phyloP scores from a whole-genome alignment of 169 alveolate species.

The Plasmodium gallinaceum region DNA sequence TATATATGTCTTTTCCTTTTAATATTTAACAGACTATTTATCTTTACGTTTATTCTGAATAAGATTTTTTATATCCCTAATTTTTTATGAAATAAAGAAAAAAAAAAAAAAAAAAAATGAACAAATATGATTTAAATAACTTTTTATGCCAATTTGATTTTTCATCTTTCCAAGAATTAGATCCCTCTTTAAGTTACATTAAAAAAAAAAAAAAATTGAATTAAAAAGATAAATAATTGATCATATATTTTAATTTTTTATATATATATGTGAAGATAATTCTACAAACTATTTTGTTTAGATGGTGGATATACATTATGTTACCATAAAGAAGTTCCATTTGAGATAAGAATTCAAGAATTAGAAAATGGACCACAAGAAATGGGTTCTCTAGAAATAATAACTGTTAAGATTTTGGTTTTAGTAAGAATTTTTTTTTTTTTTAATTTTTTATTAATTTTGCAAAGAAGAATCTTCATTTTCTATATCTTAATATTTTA shows the following conservation, averaged over 20 bases:
- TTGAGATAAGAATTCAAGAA: constrained; percentile 92
- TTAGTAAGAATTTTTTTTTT: constrained; percentile 77
- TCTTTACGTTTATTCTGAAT: no score
- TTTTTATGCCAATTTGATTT: constrained; percentile 89
- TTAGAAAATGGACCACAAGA: constrained; percentile 87
- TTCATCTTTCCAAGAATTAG: constrained; percentile 93
- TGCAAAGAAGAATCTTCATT: no score
- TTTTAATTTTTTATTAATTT: no score
- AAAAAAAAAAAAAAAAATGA: constrained; percentile 46
- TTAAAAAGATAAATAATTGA: background rate
- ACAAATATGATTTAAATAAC: constrained; percentile 52
- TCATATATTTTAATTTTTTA: background rate
- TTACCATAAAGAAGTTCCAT: constrained; percentile 94
- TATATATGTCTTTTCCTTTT: no score
- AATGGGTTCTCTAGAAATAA: constrained; percentile 91
- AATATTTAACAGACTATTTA: no score
- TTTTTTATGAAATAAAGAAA: background rate
- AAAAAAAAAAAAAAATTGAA: constrained; percentile 3
- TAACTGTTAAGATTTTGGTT: constrained; percentile 89
- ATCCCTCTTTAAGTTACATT: constrained; percentile 91
- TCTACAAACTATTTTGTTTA: constrained; percentile 19
- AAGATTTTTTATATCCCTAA: no score
- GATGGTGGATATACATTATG: constrained; percentile 92
- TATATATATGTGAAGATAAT: background rate
- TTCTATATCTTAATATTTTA: no score